Evolutionary conservation across 2,329 filamentous ascomycete species (phyloP), one percentile per base, ranked within the genome.

Genomic region (Ophiostoma tasmaniense): DNA sequence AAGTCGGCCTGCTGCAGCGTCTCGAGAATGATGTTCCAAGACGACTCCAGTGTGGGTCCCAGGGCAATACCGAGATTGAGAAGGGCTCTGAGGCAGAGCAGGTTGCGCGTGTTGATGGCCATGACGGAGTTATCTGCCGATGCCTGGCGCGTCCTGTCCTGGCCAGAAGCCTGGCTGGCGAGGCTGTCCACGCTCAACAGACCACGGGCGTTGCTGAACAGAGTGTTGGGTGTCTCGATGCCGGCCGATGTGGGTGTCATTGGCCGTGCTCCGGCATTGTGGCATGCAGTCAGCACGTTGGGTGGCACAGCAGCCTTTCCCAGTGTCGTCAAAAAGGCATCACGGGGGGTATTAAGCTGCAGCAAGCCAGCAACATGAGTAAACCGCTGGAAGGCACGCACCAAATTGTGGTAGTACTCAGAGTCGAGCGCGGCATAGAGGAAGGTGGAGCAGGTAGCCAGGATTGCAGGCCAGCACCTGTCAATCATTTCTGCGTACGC

Each of bases 41-140:
- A 91, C 17, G 85, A 83, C 45, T 90, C 89, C 0, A 99, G 82
- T 0, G 92, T 97, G 2, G 95, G 93, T 0, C 95, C 95, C 0
- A 99, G 80, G 2, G 95, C 95, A 74, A 98, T 99, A 1, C 95
- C 95, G 3, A 99, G 80, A 74, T 99, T 99, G n/a, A 99, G 81
- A 20, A 99, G 82, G 37, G 95, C 95, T 75, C 96, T 84, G 61
- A 99, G 81, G 74, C 95, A 99, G 1, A 98, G 82, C 3, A 99
- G 81, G 75, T 99, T 98, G 8, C 95, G 86, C 2, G 93, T 94
- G 73, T 92, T 97, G 10, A 98, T 82, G 3, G 87, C 85, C 68
- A 82, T 81, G 0, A 78, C 70, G 69, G 78, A 75, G 35, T 79
- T 74, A 77, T 91, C 90, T 6, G 86, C 42, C 0, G 87, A 89